Evolutionary conservation across 257 asterid genomes (phyloP).

Genomic region (Jacaranda copaia): DNA sequence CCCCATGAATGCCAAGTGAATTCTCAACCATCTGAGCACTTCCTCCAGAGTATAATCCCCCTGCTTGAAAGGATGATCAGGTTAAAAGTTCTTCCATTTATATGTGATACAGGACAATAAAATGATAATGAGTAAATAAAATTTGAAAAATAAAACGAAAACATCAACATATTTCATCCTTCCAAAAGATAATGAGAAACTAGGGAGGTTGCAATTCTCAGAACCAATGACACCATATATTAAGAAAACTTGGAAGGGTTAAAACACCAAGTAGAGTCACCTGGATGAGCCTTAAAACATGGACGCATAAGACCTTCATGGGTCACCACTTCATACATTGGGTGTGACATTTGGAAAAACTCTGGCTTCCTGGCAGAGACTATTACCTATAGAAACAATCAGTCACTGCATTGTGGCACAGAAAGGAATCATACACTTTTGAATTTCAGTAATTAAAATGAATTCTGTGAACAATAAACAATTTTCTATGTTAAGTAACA

Average conservation of each 20-base stretch:
- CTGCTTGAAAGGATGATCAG: conserved; percentile 45
- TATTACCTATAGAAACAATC: conserved; percentile 63
- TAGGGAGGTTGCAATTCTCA: conserved; percentile 3
- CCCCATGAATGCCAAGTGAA: conserved; percentile 85
- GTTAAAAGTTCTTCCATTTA: conserved; percentile 2
- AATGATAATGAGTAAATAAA: background rate
- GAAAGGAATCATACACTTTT: conserved; percentile 20
- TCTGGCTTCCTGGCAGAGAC: conserved; percentile 95
- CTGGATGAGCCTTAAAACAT: conserved; percentile 82
- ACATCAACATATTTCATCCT: background rate
- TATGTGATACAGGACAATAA: background rate
- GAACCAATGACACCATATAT: background rate
- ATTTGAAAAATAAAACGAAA: background rate
- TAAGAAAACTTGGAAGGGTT: conserved; percentile 29
- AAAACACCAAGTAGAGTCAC: conserved; percentile 48
- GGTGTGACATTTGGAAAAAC: conserved; percentile 89
- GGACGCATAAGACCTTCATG: conserved; percentile 94
- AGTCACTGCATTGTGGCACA: conserved; percentile 19
- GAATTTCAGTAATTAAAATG: conserved; percentile 21
- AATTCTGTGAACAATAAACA: conserved; percentile 7
- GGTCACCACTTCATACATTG: conserved; percentile 92
- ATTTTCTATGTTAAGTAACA: background rate
- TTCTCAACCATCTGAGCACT: conserved; percentile 94
- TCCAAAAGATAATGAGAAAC: background rate
- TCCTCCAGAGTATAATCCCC: conserved; percentile 92